A percentile compares a stretch with the other conserved stretches of the same genome.
Evolutionary conservation across 2,329 filamentous ascomycete genomes (phyloP).

Genomic region (Arthrobotrys pseudoclavata): DNA sequence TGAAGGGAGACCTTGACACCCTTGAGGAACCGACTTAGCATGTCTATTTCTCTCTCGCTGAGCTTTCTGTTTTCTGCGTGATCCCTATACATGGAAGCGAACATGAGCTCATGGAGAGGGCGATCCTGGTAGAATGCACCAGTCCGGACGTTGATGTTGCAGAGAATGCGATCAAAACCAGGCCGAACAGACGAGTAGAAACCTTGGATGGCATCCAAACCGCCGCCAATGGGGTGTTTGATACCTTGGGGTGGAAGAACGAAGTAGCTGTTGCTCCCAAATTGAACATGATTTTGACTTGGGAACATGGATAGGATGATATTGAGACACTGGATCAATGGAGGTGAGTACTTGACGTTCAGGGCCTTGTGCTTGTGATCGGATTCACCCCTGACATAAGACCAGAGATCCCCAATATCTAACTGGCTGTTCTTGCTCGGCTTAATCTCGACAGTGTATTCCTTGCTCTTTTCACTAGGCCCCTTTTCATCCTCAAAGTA

Average conservation of each 20-base stretch:
- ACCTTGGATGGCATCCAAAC: constrained; percentile 73
- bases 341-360: constrained; percentile 61
- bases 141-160: constrained; percentile 76
- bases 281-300: constrained; percentile 60
- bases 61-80: constrained; percentile 27
- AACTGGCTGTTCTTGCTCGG: constrained; percentile 48
- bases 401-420: constrained; percentile 60
- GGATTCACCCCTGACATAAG: constrained; percentile 60
- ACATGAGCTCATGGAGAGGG: constrained; percentile 55
- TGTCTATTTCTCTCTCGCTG: constrained; percentile 30
- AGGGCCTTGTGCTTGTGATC: constrained; percentile 60
- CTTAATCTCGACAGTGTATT: constrained; percentile 61
- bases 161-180: constrained; percentile 72
- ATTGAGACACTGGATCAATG: constrained; percentile 61
- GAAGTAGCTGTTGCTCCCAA: constrained; percentile 63
- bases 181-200: constrained; percentile 75
- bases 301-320: constrained; percentile 62
- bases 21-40: constrained; percentile 27
- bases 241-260: constrained; percentile 62
- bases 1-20: constrained; percentile 54
- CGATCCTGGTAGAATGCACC: constrained; percentile 72
- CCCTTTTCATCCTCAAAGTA: constrained; percentile 61
- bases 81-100: constrained; percentile 27
- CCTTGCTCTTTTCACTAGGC: constrained; percentile 60
- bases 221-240: constrained; percentile 67